Evolutionary conservation across 805 yeast genomes (phyloP), one percentile per base, ranked within the genome.

Genomic region (Maudiozyma bulderi): DNA sequence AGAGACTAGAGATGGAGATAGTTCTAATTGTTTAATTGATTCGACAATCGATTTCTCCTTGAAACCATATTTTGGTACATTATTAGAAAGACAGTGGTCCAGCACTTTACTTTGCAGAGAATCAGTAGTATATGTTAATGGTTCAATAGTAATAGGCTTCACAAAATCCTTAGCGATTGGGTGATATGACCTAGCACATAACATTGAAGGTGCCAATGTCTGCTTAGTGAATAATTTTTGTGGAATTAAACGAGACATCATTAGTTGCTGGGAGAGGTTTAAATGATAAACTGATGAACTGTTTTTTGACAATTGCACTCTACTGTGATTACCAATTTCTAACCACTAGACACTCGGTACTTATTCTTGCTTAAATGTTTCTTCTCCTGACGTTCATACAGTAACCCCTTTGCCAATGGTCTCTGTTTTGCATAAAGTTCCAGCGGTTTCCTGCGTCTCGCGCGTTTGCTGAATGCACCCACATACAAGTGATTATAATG

Each of bases 61-160:
- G 48, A 65, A 64, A 5, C 69, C 68, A 45, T 50, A 52, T 32
- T 52, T 38, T 9, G 69, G 68, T 10, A 65, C 69, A 28, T 63
- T 52, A 3, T 56, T 52, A 9, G 56, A 47, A 30, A 65, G 43
- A 40, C 63, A 55, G 48, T 64, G 58, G 8, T 57, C 53, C 13
- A 65, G 47, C 3, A 65, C 55, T 28, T 51, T 52, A 33, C 55
- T 57, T 47, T 65, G 69, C 1, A 54, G 45, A 1, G 67, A 62
- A 15, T 62, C 59, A 45, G 44, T 53, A 0, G 55, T 57, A 42
- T 65, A 65, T 8, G 54, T 50, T 46, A 64, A 50, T 5, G 69
- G 67, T 1, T 49, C 49, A 26, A 58, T 37, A 10, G 45, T 40
- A 15, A 46, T 38, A 5, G 64, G 52, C 20, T 54, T 47, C 28